Conservation (phyloP, 805 yeast species). For the Saccharomycopsis javanensis region DNA sequence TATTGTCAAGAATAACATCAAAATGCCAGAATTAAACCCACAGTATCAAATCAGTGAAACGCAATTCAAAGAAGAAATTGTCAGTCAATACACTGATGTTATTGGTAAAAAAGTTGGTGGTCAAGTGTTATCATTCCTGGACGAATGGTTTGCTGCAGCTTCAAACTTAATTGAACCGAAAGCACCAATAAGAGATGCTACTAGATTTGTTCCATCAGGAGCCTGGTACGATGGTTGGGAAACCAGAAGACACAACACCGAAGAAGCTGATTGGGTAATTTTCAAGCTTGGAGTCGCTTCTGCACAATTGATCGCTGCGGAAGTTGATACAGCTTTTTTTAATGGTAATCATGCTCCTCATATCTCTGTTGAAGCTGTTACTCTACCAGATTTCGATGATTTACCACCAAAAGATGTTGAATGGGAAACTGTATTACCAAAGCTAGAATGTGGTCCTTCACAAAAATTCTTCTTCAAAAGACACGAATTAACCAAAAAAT, state of each 20-base stretch:
- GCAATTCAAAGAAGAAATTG: constrained; percentile 38
- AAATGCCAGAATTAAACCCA: neutral
- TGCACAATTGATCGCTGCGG: constrained; percentile 73
- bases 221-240: constrained; percentile 99
- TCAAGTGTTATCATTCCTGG: constrained; percentile 54
- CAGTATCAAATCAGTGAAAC: constrained; percentile 23
- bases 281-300: constrained; percentile 74
- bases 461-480: constrained; percentile 78
- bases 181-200: constrained; percentile 73
- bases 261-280: constrained; percentile 80
- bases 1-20: too few species aligned
- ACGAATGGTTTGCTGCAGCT: constrained; percentile 96
- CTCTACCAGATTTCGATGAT: constrained; percentile 25
- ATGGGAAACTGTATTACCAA: constrained; percentile 68
- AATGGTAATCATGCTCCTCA: constrained; percentile 93
- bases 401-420: constrained; percentile 23
- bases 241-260: constrained; percentile 85
- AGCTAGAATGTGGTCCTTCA: constrained; percentile 79
- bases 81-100: constrained; percentile 55
- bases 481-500: constrained; percentile 41
- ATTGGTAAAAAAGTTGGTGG: constrained; percentile 83
- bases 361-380: constrained; percentile 68
- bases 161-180: constrained; percentile 73
- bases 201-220: constrained; percentile 72
- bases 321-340: constrained; percentile 89